Evolutionary conservation across 352 stramenopile species (phyloP).

Genomic region (Hyaloperonospora brassicae): DNA sequence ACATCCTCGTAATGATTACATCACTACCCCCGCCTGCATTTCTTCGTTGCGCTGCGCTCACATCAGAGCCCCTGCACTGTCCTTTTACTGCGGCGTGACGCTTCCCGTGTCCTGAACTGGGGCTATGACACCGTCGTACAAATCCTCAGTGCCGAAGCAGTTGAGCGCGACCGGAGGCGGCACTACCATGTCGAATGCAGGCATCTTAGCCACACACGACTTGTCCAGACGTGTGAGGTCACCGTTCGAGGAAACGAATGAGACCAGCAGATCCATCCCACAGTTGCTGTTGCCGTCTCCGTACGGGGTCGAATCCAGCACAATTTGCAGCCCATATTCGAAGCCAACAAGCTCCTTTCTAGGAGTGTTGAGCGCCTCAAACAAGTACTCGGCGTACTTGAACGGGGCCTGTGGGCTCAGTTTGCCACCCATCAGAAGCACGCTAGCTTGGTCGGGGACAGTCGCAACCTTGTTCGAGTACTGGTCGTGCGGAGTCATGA

Average conservation of each 20-base stretch:
- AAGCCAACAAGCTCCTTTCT: slow-evolving; percentile 44
- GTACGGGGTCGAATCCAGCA: neutral
- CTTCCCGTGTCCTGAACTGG: too few species aligned
- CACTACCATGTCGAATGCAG: slow-evolving; percentile 24
- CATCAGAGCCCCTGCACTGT: too few species aligned
- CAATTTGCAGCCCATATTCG: slow-evolving; percentile 26
- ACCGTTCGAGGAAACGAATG: slow-evolving; percentile 30
- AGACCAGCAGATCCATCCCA: slow-evolving; percentile 36
- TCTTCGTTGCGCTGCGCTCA: too few species aligned
- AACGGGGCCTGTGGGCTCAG: slow-evolving; percentile 40
- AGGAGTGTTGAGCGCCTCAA: slow-evolving; percentile 23
- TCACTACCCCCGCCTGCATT: too few species aligned
- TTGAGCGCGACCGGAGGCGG: neutral
- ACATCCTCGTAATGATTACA: too few species aligned
- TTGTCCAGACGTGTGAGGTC: slow-evolving; percentile 33
- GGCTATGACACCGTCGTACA: slow-evolving; percentile 31
- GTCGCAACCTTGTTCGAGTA: slow-evolving; percentile 41
- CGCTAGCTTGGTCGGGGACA: slow-evolving; percentile 31
- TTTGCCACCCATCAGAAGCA: slow-evolving; percentile 43
- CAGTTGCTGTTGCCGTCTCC: slow-evolving; percentile 19
- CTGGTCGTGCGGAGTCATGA: slow-evolving; percentile 37
- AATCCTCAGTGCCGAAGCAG: slow-evolving; percentile 29
- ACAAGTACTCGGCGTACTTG: slow-evolving; percentile 40
- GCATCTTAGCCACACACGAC: slow-evolving; percentile 17
- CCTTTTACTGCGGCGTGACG: too few species aligned